phyloP scores from a whole-genome alignment of 306 rosid species.

The Echinosophora koreensis region DNA sequence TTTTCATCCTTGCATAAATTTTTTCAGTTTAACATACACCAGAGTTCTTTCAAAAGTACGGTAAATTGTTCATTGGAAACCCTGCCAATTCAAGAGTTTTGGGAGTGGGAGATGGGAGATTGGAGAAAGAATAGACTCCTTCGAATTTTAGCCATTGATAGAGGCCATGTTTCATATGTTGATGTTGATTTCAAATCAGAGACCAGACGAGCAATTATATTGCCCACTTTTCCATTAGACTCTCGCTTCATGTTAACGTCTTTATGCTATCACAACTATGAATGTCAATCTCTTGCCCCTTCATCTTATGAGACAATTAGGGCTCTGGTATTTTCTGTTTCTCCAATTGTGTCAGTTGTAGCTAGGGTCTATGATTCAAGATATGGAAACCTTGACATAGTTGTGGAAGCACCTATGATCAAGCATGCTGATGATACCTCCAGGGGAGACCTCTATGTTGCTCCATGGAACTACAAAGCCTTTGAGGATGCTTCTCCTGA shows the following conservation, averaged over 20 bases:
- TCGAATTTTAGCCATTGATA: constrained; percentile 88
- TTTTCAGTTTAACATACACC: constrained; percentile 74
- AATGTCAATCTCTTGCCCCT: constrained; percentile 61
- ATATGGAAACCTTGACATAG: constrained; percentile 64
- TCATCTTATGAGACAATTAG: constrained; percentile 75
- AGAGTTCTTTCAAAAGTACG: constrained; percentile 50
- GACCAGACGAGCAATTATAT: constrained; percentile 59
- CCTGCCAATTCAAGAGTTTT: constrained; percentile 67
- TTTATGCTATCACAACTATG: constrained; percentile 57
- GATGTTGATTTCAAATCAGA: constrained; percentile 81
- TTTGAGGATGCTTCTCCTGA: constrained; percentile 82
- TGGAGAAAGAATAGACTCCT: constrained; percentile 88
- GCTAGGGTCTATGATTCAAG: constrained; percentile 76
- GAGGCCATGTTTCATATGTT: constrained; percentile 74
- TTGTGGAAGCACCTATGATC: constrained; percentile 69
- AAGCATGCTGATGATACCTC: constrained; percentile 57
- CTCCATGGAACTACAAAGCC: constrained; percentile 89
- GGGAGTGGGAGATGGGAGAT: constrained; percentile 99
- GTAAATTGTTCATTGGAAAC: constrained; percentile 70
- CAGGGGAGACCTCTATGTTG: constrained; percentile 75
- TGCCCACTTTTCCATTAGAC: constrained; percentile 95
- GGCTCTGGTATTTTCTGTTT: constrained; percentile 80
- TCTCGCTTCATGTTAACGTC: constrained; percentile 82
- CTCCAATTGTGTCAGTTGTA: constrained; percentile 67
- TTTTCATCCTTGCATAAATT: constrained; percentile 55